A percentile compares a stretch with the other conserved stretches of the same genome.
Evolutionary conservation across 345 rosid species (phyloP).

Genomic region (Eucalyptus lansdowneana): DNA sequence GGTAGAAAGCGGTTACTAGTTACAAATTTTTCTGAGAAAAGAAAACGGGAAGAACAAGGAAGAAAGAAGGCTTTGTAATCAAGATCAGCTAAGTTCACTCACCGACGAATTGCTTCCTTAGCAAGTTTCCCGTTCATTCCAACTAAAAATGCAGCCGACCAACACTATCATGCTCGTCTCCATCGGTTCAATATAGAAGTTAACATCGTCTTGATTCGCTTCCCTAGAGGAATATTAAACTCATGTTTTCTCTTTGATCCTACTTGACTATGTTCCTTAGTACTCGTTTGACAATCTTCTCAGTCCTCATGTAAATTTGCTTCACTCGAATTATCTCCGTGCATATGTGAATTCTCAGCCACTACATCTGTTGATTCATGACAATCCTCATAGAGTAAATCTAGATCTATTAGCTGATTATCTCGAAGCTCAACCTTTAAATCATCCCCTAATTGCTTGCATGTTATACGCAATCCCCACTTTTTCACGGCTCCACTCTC

Average conservation of each 20-base stretch:
- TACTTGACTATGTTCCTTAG: not conserved
- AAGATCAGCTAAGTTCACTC: not conserved
- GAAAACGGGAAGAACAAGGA: not conserved
- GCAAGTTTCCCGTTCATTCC: too few relatives aligned
- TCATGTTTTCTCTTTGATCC: not conserved
- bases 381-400: not conserved
- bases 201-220: too few relatives aligned
- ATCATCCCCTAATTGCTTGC: not conserved
- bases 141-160: too few relatives aligned
- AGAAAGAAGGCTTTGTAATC: too few relatives aligned
- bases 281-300: not conserved
- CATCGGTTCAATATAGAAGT: too few relatives aligned
- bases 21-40: too few relatives aligned
- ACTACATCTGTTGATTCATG: not conserved
- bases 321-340: too few relatives aligned
- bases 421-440: not conserved
- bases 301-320: not conserved
- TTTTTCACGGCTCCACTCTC: too few relatives aligned
- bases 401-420: not conserved
- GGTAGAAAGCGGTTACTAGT: too few relatives aligned
- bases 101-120: not conserved
- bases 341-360: not conserved
- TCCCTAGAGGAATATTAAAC: not conserved
- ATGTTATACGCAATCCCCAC: not conserved
- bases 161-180: too few relatives aligned